Evolutionary conservation across 108 stramenopile species (phyloP).

Genomic region (Parmales sp.): DNA sequence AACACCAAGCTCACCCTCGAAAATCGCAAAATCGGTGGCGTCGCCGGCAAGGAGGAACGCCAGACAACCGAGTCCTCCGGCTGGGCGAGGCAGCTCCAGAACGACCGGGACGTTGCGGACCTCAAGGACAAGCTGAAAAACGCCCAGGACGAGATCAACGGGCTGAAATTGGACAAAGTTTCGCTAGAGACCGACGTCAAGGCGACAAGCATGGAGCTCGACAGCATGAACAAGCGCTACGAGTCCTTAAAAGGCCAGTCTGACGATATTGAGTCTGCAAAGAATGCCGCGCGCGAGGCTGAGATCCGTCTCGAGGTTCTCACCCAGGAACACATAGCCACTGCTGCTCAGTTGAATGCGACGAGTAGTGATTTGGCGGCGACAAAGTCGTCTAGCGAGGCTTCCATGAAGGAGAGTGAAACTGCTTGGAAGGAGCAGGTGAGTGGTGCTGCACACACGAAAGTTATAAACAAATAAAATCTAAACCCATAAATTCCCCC

Average conservation of each 20-base stretch:
- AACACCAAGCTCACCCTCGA: constrained; percentile 41
- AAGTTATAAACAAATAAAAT: neutral
- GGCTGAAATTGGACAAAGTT: constrained; percentile 56
- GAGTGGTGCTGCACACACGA: no score
- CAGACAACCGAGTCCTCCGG: constrained; percentile 28
- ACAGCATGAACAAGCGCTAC: constrained; percentile 40
- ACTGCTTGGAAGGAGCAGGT: constrained; percentile 52
- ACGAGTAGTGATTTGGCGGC: constrained; percentile 68
- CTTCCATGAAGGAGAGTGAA: constrained; percentile 49
- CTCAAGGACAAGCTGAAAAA: constrained; percentile 54
- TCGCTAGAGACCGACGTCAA: constrained; percentile 71
- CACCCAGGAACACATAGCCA: constrained; percentile 70
- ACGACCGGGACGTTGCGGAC: constrained; percentile 55
- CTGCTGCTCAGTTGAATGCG: constrained; percentile 73
- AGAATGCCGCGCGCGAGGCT: constrained; percentile 64
- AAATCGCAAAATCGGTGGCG: constrained; percentile 39
- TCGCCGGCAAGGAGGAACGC: constrained; percentile 24
- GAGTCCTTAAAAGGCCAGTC: constrained; percentile 63
- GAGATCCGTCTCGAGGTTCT: constrained; percentile 70
- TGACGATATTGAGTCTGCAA: constrained; percentile 51
- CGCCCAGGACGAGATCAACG: constrained; percentile 61
- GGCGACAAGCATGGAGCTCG: constrained; percentile 56
- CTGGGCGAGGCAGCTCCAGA: constrained; percentile 56
- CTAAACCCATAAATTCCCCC: neutral
- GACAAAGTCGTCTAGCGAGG: constrained; percentile 59